A percentile compares a stretch with the other conserved stretches of the same genome.
These are phyloP conservation scores for Colletotrichum cordylinicola DNA, from an alignment of 2,329 filamentous ascomycete species.

Conservation along the genomic window DNA sequence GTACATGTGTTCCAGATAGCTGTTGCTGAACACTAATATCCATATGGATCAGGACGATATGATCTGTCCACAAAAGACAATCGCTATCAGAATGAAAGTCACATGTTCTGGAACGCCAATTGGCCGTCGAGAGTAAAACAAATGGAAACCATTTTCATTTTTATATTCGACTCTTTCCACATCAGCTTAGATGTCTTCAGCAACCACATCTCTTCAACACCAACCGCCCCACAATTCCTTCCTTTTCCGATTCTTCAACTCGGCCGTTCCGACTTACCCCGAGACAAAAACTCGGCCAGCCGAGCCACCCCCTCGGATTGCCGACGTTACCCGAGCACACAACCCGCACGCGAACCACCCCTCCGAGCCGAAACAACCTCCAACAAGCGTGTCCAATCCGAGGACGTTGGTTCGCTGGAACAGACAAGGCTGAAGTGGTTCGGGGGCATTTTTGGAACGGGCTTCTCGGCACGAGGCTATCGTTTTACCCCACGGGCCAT, in stretches of 20 bases:
- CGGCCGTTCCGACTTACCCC: neutral
- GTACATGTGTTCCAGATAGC: too few species aligned
- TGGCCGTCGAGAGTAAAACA: rapidly evolving
- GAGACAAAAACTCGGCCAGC: slow-evolving; percentile 7
- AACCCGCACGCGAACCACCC: neutral
- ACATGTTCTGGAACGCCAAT: too few species aligned
- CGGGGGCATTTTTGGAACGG: neutral
- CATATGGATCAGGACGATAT: too few species aligned
- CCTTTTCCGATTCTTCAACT: neutral
- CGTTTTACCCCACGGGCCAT: neutral
- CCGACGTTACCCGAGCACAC: slow-evolving; percentile 13
- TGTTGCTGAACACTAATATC: too few species aligned
- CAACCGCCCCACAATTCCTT: neutral
- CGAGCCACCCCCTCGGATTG: slow-evolving; percentile 11
- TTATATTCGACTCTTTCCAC: neutral
- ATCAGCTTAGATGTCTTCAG: neutral
- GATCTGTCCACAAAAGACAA: too few species aligned
- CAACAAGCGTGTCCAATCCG: neutral
- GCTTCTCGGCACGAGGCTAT: neutral
- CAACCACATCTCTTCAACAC: neutral
- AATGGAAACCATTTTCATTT: neutral
- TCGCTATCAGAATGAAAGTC: too few species aligned
- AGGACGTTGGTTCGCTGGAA: neutral
- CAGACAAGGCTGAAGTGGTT: neutral
- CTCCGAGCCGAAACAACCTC: slow-evolving; percentile 10